These are phyloP conservation scores for Hemerocallis citrina DNA, from an alignment of 106 monocot genomes.

Conservation along the genomic window DNA sequence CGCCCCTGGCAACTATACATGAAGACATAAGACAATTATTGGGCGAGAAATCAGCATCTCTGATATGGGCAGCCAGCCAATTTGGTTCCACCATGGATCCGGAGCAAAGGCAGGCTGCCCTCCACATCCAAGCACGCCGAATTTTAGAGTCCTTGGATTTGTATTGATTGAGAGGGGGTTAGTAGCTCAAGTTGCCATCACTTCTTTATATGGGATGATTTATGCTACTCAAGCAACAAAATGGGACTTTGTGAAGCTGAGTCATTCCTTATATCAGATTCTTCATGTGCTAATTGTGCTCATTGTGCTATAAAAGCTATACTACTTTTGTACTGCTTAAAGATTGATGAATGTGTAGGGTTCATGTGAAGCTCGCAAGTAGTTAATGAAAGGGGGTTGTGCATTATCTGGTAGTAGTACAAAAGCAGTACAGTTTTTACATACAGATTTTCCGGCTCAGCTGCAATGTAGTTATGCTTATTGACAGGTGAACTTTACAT, in stretches of 20 bases:
- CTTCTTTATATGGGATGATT: not conserved
- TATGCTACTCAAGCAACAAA: not conserved
- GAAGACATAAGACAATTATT: conserved; percentile 48
- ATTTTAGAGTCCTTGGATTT: conserved; percentile 35
- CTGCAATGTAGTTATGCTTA: too few species aligned
- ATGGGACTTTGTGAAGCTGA: not conserved
- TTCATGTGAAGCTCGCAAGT: too few species aligned
- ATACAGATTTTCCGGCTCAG: not conserved
- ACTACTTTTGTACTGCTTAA: too few species aligned
- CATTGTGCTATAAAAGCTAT: too few species aligned
- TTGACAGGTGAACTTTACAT: not conserved
- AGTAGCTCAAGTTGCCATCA: not conserved
- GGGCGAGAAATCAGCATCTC: conserved; percentile 74
- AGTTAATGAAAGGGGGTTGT: too few species aligned
- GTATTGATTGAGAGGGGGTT: not conserved
- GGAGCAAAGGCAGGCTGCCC: conserved; percentile 60
- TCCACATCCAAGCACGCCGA: conserved; percentile 69
- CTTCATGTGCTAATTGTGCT: too few species aligned
- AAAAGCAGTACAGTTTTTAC: too few species aligned
- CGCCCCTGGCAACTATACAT: conserved; percentile 53
- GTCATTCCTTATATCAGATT: not conserved
- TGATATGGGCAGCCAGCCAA: conserved; percentile 81
- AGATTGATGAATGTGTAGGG: too few species aligned
- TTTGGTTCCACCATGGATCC: conserved; percentile 80
- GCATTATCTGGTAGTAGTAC: too few species aligned